These are phyloP conservation scores for Camellia sinensis DNA, from an alignment of 148 eudicot species.

Conservation along the genomic window DNA sequence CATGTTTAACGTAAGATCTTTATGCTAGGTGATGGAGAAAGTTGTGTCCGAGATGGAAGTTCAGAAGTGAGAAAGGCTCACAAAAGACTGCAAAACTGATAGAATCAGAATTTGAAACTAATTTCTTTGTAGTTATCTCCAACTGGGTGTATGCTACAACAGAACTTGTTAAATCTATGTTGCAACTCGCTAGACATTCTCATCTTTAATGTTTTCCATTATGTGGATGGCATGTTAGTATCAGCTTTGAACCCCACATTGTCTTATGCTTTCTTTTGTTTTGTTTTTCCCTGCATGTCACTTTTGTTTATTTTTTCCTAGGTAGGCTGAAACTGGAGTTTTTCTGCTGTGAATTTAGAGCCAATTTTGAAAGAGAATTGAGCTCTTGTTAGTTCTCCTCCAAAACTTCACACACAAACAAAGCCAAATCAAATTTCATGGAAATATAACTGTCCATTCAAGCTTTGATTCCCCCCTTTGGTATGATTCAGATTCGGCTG, in stretches of 20 bases:
- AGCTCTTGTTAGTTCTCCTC: no score
- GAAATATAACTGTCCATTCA: no score
- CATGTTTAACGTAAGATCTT: not conserved
- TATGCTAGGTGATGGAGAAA: not conserved
- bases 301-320: no score
- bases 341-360: no score
- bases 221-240: not conserved
- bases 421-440: no score
- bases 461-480: no score
- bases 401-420: no score
- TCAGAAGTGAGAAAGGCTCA: not conserved
- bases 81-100: not conserved
- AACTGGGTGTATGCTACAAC: not conserved
- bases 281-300: not conserved
- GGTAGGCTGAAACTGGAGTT: no score
- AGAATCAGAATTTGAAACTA: not conserved
- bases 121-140: not conserved
- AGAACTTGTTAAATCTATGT: not conserved
- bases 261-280: not conserved
- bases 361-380: no score
- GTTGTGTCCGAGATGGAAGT: not conserved
- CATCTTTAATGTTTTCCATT: not conserved
- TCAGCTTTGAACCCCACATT: not conserved
- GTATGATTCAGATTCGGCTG: no score
- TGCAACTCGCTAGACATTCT: no score